Conservation (phyloP, 2,329 filamentous ascomycete species). For the Aspergillus sojae region DNA sequence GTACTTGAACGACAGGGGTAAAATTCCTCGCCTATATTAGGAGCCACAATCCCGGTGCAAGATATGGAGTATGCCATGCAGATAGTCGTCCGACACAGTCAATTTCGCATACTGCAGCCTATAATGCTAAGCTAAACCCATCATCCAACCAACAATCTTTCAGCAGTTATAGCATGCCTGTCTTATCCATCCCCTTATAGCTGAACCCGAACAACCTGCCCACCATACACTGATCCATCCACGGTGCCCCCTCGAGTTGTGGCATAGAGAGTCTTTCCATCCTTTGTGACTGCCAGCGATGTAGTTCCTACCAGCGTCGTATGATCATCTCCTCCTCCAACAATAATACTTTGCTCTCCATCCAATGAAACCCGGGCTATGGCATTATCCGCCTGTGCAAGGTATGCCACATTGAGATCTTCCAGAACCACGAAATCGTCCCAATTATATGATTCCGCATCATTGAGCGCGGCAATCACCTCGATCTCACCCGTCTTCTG, state of each 20-base stretch:
- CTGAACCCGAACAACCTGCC: conserved; percentile 7
- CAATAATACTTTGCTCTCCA: conserved; percentile 11
- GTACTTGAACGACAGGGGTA: no score
- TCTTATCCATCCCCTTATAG: not conserved
- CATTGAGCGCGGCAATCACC: conserved; percentile 7
- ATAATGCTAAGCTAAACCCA: no score
- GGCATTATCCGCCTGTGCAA: conserved; percentile 13
- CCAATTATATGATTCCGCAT: conserved; percentile 7
- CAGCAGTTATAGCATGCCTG: no score
- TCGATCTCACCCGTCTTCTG: conserved; percentile 4
- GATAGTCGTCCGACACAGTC: no score
- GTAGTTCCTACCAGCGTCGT: conserved; percentile 7
- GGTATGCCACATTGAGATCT: conserved; percentile 14
- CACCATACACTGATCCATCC: conserved; percentile 7
- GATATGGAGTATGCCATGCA: no score
- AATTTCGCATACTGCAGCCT: no score
- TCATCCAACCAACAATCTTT: no score
- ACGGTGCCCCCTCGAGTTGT: conserved; percentile 8
- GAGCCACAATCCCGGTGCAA: no score
- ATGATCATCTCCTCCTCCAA: conserved; percentile 10
- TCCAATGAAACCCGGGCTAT: conserved; percentile 10
- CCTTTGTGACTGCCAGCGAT: conserved; percentile 7
- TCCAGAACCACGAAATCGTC: conserved; percentile 22
- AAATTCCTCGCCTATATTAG: no score
- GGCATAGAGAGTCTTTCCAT: conserved; percentile 7